phyloP scores from a whole-genome alignment of 164 flowering plant species.

The Magnolia officinalis region DNA sequence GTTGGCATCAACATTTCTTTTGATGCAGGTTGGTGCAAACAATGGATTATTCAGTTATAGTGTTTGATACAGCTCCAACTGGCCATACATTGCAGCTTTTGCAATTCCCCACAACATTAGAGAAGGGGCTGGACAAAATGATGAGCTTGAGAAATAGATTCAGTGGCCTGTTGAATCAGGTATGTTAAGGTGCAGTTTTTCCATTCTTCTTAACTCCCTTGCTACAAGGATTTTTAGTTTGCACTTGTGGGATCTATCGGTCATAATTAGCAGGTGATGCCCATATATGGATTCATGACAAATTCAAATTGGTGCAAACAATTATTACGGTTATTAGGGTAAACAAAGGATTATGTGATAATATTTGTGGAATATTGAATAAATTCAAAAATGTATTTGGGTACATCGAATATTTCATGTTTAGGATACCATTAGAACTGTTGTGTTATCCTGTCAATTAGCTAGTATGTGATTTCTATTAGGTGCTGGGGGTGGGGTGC shows the following conservation, averaged over 20 bases:
- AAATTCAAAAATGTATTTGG: too few species aligned
- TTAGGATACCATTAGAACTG: neutral
- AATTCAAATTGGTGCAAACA: too few species aligned
- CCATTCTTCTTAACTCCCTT: neutral
- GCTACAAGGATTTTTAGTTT: neutral
- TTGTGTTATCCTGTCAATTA: neutral
- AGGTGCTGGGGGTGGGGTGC: too few species aligned
- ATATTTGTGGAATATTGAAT: too few species aligned
- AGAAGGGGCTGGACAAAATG: conserved; percentile 84
- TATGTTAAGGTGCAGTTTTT: conserved; percentile 11
- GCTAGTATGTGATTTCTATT: neutral
- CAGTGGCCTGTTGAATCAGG: conserved; percentile 90
- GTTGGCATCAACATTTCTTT: neutral
- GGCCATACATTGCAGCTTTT: conserved; percentile 90
- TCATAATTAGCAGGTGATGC: neutral
- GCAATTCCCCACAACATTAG: conserved; percentile 91
- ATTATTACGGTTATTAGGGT: too few species aligned
- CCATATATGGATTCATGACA: neutral
- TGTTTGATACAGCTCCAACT: conserved; percentile 98
- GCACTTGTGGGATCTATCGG: neutral
- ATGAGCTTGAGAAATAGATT: conserved; percentile 88
- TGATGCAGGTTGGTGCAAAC: conserved; percentile 82
- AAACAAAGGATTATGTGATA: too few species aligned
- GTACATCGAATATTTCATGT: too few species aligned
- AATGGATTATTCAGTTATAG: conserved; percentile 94